Evolutionary conservation across 306 rosid genomes (phyloP), one percentile per base, ranked within the genome.

Genomic region (Acacia crassicarpa): DNA sequence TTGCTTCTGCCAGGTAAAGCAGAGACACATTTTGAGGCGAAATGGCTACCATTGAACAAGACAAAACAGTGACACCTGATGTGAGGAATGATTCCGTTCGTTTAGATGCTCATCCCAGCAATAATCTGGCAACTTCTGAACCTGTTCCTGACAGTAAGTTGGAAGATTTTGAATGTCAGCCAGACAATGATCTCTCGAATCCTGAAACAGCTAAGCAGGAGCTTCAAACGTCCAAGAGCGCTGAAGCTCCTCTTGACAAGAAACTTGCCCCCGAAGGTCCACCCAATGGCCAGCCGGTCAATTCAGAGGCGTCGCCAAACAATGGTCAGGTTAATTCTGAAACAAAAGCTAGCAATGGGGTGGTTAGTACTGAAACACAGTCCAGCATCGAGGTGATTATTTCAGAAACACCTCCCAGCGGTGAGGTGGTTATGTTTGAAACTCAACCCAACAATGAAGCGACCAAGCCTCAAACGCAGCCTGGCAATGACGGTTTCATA

Each of bases 1-100:
- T 48, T 67, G 17, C 80, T 46, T 20, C 27, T 88, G 73, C 68
- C 59, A 56, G 77, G 80, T 81, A 58, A 33, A 45, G 80, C 87
- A 82, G 91, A 76, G 81, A 82, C 59, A 80, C 73, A 40, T 78
- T 69, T 78, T 84, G 69, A 72, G 84, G 73, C 67, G 83, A 82
- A 69, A 85, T 91, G 92, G 80, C 84, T 13, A 69, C 89, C 6
- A 85, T 85, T 14, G 91, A 85, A 68, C 90, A 85, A 67, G 96
- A 83, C 75, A 90, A 77, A 78, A 66, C 80, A 82, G 84, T n/a
- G 20, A 67, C 30, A 33, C 78, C 80, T 76, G 77, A 67, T 27
- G 33, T 58, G 76, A 82, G 84, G 78, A 72, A 53, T 41, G 84
- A 62, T 2, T 49, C 86, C 19, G 75, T 48, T 63, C 46, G 30